Evolutionary conservation across 257 asterid genomes (phyloP), one percentile per base, ranked within the genome.

Genomic region (Solanum pimpinellifolium): DNA sequence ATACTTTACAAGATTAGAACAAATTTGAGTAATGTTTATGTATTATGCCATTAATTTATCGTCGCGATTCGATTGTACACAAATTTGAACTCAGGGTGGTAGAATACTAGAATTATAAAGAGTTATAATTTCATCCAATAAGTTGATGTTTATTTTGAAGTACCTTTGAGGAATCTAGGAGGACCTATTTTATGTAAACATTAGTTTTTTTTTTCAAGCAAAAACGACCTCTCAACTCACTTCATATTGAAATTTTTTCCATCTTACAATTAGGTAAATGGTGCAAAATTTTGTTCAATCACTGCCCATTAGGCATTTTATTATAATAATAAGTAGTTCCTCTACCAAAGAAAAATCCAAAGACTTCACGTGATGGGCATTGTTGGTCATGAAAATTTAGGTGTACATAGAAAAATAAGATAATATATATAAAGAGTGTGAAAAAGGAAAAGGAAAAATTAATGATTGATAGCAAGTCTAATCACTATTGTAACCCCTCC

Each of bases 341-440:
- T 44, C 72, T 80, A 56, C 83, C 14, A 83, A 44, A 88, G 85
- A 88, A 86, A 83, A 72, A 84, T 86, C 59, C 65, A 86, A 86
- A 59, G 90, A 62, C 59, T 85, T 86, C 94, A 90, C 92, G 92
- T 90, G 92, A 87, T 86, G 89, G 88, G 69, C 90, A 42, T 88
- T 88, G 89, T 77, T 74, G 82, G 82, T 78, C 66, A 78, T 74
- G 49, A 56, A 41, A 25, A 86, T 84, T 86, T 88, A 87, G 91
- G 89, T 84, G 81, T 80, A 78, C 75, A 88, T 70, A 87, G 80
- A 78, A 65, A 66, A 77, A 25, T 3, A 80, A 85, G 29, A 87
- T 37, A 37, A 37, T 37, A 35, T 31, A 35, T 35, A 37, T 31
- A 87, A 87, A n/a, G 20, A 29, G 42, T 6, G 7, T 33, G 60